Evolutionary conservation across 2,329 filamentous ascomycete genomes (phyloP).

Genomic region (Domatiomyces globalis): DNA sequence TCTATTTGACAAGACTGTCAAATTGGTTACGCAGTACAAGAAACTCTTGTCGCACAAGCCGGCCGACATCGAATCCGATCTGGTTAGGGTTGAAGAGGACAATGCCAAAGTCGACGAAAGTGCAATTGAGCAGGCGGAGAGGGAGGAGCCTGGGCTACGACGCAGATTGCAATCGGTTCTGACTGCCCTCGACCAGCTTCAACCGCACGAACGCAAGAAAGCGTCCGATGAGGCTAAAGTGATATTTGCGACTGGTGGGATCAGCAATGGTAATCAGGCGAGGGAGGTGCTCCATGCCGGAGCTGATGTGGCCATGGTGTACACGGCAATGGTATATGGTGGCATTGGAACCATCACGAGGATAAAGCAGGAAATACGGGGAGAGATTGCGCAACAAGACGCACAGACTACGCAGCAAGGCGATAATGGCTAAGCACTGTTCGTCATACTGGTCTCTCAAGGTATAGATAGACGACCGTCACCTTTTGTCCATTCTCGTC

Average conservation of each 20-base stretch:
- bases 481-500: not conserved
- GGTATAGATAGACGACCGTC: not conserved
- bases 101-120: conserved; percentile 7
- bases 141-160: conserved; percentile 1
- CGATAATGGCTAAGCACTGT: not conserved
- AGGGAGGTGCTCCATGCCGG: conserved; percentile 71
- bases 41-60: conserved; percentile 43
- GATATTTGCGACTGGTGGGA: conserved; percentile 86
- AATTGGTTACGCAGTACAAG: conserved; percentile 67
- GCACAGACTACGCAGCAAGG: not conserved
- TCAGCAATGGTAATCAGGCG: conserved; percentile 77
- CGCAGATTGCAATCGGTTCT: conserved; percentile 8
- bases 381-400: conserved; percentile 19
- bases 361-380: conserved; percentile 35
- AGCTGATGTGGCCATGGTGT: conserved; percentile 80
- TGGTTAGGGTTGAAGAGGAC: not conserved
- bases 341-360: conserved; percentile 46
- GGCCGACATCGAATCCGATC: not conserved
- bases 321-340: conserved; percentile 59
- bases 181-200: conserved; percentile 10
- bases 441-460: not conserved
- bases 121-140: conserved; percentile 1
- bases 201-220: conserved; percentile 2
- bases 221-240: conserved; percentile 42
- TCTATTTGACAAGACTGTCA: conserved; percentile 67